These are phyloP conservation scores for Trichoderma reesei DNA, from an alignment of 495 filamentous ascomycete genomes.

Conservation along the genomic window DNA sequence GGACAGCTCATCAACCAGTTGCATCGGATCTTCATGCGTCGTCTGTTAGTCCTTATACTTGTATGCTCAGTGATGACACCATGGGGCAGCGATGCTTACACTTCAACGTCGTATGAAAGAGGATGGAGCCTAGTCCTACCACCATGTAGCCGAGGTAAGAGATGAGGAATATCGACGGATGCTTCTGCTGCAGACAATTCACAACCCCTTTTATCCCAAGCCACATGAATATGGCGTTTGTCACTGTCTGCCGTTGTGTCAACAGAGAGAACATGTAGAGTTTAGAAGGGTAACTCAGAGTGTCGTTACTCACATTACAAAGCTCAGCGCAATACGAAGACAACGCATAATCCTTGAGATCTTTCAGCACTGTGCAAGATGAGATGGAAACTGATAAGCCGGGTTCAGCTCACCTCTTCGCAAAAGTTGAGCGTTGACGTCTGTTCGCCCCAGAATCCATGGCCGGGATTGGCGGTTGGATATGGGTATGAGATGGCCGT, in stretches of 20 bases:
- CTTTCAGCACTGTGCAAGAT: neutral
- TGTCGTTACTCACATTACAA: constrained; percentile 22
- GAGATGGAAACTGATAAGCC: neutral
- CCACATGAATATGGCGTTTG: constrained; percentile 72
- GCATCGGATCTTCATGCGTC: constrained; percentile 71
- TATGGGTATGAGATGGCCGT: neutral
- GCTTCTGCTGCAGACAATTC: constrained; percentile 57
- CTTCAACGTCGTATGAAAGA: constrained; percentile 76
- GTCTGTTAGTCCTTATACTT: constrained; percentile 12
- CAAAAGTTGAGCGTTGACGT: constrained; percentile 91
- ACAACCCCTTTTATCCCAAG: constrained; percentile 62
- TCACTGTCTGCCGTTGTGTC: constrained; percentile 51
- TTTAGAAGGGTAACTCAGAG: neutral
- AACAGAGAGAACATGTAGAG: neutral
- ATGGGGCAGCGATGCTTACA: constrained; percentile 39
- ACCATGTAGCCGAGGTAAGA: constrained; percentile 64
- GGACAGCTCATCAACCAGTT: constrained; percentile 88
- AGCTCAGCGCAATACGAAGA: constrained; percentile 38
- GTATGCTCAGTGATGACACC: neutral
- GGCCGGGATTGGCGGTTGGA: neutral
- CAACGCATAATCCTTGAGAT: constrained; percentile 35
- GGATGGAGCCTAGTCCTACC: constrained; percentile 72
- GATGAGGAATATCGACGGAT: constrained; percentile 64
- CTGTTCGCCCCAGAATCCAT: constrained; percentile 75
- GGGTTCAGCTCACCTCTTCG: constrained; percentile 57